Base-by-base conservation (phyloP, 805 yeast genomes). In the Candida boleticola region DNA sequence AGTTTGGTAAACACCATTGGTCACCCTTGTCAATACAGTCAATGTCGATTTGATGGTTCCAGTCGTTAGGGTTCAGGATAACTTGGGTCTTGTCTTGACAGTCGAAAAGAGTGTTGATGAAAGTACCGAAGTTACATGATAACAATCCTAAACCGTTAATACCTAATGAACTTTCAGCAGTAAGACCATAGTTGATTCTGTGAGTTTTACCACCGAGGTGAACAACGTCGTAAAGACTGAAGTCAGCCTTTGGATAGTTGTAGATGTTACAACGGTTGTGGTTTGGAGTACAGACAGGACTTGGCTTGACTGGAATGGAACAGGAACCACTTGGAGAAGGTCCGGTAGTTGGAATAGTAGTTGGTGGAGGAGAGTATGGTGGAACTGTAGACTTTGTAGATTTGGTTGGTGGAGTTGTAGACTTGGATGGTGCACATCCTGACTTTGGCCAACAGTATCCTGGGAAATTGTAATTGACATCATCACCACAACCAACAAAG, bases 381-480 rank as follows among this genome's bases (percentile, higher is more conserved):
- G 27, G 27, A 11, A 23, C 27, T 7, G 35, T 14, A 31, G 35
- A 14, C 35, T 31, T 31, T 5, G 21, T 13, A 17, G n/a, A n/a
- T n/a, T n/a, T n/a, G n/a, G 21, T 31, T 31, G 35, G 18, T 31
- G 35, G 18, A 31, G 21, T 19, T 31, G 16, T 16, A 5, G 18
- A 16, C 11, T 13, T 17, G 6, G 35, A 9, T n/a, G 13, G 11
- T 5, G 35, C 18, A n/a, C n/a, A n/a, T 5, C 5, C 22, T n/a
- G 35, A 20, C 20, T 36, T 36, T 23, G 38, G 38, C 38, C 38
- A 36, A 36, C 38, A 36, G 38, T 36, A 36, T 14, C n/a, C 13
- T 23, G 38, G 30, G 27, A 19, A 36, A 17, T 36, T 29, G 19
- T 23, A 36, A n/a, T n/a, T n/a, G n/a, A n/a, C n/a, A 20, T 21